Conservation (phyloP, 306 rosid genomes). For the Cicer chorassanicum region DNA sequence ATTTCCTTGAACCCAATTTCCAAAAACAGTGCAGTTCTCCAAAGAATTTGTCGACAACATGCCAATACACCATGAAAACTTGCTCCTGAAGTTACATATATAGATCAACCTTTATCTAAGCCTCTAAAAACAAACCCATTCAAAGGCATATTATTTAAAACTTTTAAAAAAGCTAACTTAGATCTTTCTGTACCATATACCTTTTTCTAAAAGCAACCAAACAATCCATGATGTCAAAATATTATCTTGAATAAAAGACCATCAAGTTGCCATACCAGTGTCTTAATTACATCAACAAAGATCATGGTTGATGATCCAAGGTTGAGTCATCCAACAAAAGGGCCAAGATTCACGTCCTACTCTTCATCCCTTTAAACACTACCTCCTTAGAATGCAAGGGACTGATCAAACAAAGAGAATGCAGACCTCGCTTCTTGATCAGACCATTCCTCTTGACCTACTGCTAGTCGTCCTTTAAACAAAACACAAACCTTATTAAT, state of each 20-base stretch:
- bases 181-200: not conserved
- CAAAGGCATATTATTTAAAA: not conserved
- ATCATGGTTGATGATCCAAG: conserved; percentile 34
- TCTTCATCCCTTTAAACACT: conserved; percentile 39
- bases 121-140: conserved; percentile 26
- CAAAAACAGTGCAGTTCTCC: not conserved
- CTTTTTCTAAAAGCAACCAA: conserved; percentile 43
- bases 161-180: not conserved
- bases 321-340: conserved; percentile 43
- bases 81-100: no score
- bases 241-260: conserved; percentile 22
- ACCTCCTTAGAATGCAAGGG: conserved; percentile 22
- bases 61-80: conserved; percentile 4
- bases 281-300: conserved; percentile 2
- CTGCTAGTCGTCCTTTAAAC: conserved; percentile 29
- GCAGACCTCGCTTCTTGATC: conserved; percentile 54
- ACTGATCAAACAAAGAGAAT: conserved; percentile 32
- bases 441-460: conserved; percentile 58
- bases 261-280: conserved; percentile 11
- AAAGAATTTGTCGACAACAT: conserved; percentile 65
- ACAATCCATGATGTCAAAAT: conserved; percentile 35
- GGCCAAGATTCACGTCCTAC: conserved; percentile 21
- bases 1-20: conserved; percentile 32
- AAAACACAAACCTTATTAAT: conserved; percentile 5
- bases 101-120: not conserved